phyloP scores from a whole-genome alignment of 2,329 filamentous ascomycete species.

The Neoscytalidium dimidiatum region DNA sequence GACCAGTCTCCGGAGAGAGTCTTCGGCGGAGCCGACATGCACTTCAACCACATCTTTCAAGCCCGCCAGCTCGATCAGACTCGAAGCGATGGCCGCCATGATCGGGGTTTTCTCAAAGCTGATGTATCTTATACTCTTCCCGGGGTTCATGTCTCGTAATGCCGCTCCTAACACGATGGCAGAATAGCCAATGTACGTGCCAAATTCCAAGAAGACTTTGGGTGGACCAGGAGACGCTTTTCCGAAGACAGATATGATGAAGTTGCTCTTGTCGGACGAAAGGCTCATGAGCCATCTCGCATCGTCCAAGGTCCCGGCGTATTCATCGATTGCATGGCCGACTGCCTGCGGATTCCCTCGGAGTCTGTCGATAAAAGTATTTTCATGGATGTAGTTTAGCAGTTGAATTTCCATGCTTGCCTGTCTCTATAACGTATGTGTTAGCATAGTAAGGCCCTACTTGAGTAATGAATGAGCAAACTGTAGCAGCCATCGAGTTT shows the following conservation, averaged over 20 bases:
- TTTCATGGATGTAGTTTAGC: background rate
- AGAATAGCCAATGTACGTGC: background rate
- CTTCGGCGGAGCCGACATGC: conserved; percentile 34
- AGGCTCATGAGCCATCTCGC: background rate
- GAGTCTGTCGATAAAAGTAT: background rate
- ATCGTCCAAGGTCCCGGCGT: background rate
- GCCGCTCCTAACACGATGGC: background rate
- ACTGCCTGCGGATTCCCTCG: background rate
- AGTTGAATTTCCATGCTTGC: background rate
- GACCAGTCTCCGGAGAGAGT: conserved; percentile 32
- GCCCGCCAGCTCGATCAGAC: conserved; percentile 38
- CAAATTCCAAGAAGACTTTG: background rate
- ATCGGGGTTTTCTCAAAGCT: conserved; percentile 35
- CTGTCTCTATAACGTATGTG: background rate
- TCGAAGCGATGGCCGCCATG: conserved; percentile 33
- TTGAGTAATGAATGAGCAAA: no score
- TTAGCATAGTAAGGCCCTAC: background rate
- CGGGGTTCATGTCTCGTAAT: background rate
- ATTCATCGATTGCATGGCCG: background rate
- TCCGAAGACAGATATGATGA: background rate
- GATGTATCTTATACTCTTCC: background rate
- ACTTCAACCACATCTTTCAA: conserved; percentile 36
- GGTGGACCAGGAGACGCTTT: background rate
- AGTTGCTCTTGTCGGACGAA: background rate
- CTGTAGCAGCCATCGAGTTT: no score